Evolutionary conservation across 768 basidiomycete genomes (phyloP).

Genomic region (Hygrophorus pudorinus): DNA sequence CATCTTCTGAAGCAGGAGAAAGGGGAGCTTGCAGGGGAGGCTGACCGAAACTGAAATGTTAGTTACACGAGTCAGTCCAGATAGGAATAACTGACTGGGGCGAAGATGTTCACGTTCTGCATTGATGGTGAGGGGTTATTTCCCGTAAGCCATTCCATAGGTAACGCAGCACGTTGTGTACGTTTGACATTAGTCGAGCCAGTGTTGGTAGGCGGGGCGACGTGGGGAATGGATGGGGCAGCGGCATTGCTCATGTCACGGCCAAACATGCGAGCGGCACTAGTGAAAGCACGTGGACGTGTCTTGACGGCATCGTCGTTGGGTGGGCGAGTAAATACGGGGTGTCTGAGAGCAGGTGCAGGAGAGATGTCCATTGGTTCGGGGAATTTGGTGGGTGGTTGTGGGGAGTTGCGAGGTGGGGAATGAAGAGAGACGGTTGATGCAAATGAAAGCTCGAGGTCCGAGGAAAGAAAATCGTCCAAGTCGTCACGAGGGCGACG

Average conservation of each 20-base stretch:
- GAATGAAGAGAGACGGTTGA: constrained; percentile 76
- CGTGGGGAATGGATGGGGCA: constrained; percentile 17
- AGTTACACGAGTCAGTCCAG: not conserved
- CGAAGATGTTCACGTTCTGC: not conserved
- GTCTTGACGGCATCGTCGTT: constrained; percentile 5
- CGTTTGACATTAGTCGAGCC: constrained; percentile 36
- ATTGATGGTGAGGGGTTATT: constrained; percentile 15
- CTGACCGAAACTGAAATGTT: constrained; percentile 17
- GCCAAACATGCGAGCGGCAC: constrained; percentile 60
- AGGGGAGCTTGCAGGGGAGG: constrained; percentile 23
- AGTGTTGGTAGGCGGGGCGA: constrained; percentile 21
- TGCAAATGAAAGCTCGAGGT: constrained; percentile 70
- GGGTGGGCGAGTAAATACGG: constrained; percentile 3
- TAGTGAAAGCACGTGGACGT: constrained; percentile 61
- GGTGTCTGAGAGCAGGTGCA: constrained; percentile 31
- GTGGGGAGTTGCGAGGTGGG: constrained; percentile 41
- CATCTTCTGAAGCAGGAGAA: constrained; percentile 45
- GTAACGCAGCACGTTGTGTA: constrained; percentile 53
- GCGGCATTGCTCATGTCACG: constrained; percentile 58
- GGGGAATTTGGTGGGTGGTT: constrained; percentile 35
- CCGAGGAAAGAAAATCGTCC: constrained; percentile 64
- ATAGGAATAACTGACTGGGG: not conserved
- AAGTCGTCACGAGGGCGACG: constrained; percentile 37
- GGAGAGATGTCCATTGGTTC: constrained; percentile 83
- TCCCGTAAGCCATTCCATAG: constrained; percentile 47